These are phyloP conservation scores for Cornus controversa DNA, from an alignment of 148 eudicot species.

Conservation along the genomic window DNA sequence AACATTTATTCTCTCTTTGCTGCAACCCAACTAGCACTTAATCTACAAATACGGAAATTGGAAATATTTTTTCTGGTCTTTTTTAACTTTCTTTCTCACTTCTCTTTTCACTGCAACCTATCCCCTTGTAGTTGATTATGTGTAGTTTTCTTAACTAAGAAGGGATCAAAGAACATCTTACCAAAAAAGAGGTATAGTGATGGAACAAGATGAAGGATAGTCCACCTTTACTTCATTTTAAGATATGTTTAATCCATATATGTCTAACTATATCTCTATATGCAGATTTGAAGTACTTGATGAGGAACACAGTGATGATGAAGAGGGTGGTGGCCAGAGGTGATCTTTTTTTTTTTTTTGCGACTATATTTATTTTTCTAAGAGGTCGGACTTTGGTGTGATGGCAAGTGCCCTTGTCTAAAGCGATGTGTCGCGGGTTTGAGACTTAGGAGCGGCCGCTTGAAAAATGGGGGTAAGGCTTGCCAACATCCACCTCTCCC, in stretches of 20 bases:
- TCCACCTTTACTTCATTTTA: not conserved
- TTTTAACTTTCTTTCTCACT: no score
- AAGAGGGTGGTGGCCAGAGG: slow-evolving; percentile 89
- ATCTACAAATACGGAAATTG: no score
- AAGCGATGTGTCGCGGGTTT: no score
- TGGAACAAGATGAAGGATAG: not conserved
- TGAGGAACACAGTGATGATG: slow-evolving; percentile 96
- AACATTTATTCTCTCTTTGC: not conserved
- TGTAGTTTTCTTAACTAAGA: no score
- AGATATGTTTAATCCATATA: not conserved
- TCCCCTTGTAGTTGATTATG: not conserved
- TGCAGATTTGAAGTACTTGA: slow-evolving; percentile 89
- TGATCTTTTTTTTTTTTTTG: slow-evolving; percentile 31
- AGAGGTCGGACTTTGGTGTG: no score
- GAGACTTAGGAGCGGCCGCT: no score
- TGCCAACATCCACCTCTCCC: no score
- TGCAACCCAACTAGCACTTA: not conserved
- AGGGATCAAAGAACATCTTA: not conserved
- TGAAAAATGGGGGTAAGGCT: no score
- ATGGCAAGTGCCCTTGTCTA: no score
- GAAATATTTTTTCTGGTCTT: no score
- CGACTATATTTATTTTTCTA: no score
- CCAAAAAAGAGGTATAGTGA: not conserved
- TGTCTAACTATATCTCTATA: not conserved
- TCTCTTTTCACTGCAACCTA: no score